phyloP scores from a whole-genome alignment of 371 early-diverging fungal genomes.

The Nematocida displodere region DNA sequence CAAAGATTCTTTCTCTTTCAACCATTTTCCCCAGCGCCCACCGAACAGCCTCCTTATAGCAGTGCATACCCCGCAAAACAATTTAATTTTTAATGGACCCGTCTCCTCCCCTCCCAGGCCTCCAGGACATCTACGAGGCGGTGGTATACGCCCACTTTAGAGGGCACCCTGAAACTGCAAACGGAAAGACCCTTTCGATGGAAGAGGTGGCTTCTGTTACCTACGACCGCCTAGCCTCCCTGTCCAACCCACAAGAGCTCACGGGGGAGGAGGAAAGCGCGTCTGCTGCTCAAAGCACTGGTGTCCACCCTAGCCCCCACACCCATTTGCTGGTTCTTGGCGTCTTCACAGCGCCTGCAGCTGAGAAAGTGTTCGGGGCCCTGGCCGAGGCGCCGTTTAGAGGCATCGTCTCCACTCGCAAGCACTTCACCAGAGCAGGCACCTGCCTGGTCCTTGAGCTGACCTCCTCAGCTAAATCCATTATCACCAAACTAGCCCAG shows the following conservation, averaged over 20 bases:
- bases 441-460: too few relatives aligned
- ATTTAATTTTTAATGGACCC: not conserved
- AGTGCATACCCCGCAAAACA: not conserved
- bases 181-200: not conserved
- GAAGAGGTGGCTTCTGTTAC: not conserved
- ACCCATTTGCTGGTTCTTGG: too few relatives aligned
- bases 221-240: not conserved
- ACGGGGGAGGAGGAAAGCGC: too few relatives aligned
- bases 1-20: conserved; percentile 15
- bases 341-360: too few relatives aligned
- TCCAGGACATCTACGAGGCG: not conserved
- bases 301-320: too few relatives aligned
- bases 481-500: too few relatives aligned
- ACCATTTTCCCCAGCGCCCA: not conserved
- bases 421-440: too few relatives aligned
- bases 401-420: too few relatives aligned
- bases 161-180: not conserved
- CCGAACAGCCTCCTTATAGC: not conserved
- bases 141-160: not conserved
- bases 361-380: too few relatives aligned
- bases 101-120: not conserved
- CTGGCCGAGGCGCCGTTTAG: too few relatives aligned
- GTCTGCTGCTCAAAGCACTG: too few relatives aligned
- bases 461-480: too few relatives aligned
- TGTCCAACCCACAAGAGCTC: not conserved